Percentiles rank a stretch among this genome's conserved stretches.
These are phyloP conservation scores for Fusarium newnesense DNA, from an alignment of 2,329 filamentous ascomycete species.

Conservation along the genomic window DNA sequence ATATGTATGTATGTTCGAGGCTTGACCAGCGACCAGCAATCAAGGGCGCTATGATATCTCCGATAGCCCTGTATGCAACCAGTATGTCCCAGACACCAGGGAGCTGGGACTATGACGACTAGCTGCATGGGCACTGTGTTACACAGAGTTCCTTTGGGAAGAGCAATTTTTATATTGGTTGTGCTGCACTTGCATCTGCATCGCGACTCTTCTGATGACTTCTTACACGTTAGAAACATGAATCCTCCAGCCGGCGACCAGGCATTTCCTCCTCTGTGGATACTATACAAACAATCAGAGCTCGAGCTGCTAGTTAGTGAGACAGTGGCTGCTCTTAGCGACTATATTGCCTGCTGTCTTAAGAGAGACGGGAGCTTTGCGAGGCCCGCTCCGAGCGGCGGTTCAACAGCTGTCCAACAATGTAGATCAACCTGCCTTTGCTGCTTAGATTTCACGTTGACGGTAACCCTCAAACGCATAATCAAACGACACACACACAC, in stretches of 20 bases:
- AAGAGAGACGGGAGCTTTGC: slow-evolving; percentile 9
- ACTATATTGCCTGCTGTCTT: neutral
- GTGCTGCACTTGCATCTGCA: slow-evolving; percentile 12
- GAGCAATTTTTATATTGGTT: slow-evolving; percentile 6
- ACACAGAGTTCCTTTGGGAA: slow-evolving; percentile 3
- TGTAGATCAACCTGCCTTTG: neutral
- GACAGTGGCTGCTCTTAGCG: slow-evolving; percentile 26
- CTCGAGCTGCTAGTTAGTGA: slow-evolving; percentile 15
- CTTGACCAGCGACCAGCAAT: neutral
- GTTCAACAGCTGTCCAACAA: neutral
- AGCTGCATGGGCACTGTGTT: neutral
- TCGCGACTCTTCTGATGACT: neutral
- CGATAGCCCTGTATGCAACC: slow-evolving; percentile 19
- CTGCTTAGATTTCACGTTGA: slow-evolving; percentile 1
- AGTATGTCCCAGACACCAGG: slow-evolving; percentile 21
- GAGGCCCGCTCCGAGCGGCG: slow-evolving; percentile 32
- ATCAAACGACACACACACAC: neutral
- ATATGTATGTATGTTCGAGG: neutral
- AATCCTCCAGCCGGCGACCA: slow-evolving; percentile 6
- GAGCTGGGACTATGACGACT: neutral
- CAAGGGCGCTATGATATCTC: slow-evolving; percentile 11
- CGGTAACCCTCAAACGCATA: neutral
- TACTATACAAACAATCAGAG: slow-evolving; percentile 24
- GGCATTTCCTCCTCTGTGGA: slow-evolving; percentile 14
- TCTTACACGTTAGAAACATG: slow-evolving; percentile 2